These are phyloP conservation scores for Chalaropsis thielavioides DNA, from an alignment of 2,329 filamentous ascomycete species.

Conservation along the genomic window DNA sequence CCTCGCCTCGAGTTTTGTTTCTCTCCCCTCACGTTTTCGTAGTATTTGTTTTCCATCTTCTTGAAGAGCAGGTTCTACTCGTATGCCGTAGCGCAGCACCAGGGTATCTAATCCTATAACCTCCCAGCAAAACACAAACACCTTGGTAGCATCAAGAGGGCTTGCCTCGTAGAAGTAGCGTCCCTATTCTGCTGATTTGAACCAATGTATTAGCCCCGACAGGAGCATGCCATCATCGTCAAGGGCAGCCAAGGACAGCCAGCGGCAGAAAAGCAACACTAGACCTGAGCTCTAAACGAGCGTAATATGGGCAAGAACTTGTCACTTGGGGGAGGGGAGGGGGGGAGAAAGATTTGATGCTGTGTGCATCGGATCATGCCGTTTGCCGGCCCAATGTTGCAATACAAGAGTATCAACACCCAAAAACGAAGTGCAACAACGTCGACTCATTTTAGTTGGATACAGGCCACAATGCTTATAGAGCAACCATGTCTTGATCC, in stretches of 20 bases:
- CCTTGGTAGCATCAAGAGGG: neutral
- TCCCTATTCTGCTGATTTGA: neutral
- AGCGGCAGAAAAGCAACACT: neutral
- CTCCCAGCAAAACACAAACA: neutral
- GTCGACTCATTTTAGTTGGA: neutral
- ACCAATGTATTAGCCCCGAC: neutral
- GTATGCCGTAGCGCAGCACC: neutral
- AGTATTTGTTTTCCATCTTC: neutral
- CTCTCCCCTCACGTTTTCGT: neutral
- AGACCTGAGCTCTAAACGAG: neutral
- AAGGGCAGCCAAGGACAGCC: neutral
- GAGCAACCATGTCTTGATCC: conserved; percentile 16
- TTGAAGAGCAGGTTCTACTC: neutral
- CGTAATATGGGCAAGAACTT: neutral
- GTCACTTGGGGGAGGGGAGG: neutral
- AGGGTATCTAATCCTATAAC: neutral
- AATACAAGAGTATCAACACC: neutral
- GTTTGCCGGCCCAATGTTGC: neutral
- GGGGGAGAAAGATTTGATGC: neutral
- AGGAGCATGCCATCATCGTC: neutral
- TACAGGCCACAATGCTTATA: conserved; percentile 14
- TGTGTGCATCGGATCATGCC: neutral
- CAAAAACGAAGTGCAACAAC: neutral
- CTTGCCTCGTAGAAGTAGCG: neutral
- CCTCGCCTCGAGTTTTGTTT: neutral